Percentiles rank a stretch among this genome's conserved stretches.
phyloP scores from a whole-genome alignment of 179 eudicot genomes.

The Monotropa hypopitys region DNA sequence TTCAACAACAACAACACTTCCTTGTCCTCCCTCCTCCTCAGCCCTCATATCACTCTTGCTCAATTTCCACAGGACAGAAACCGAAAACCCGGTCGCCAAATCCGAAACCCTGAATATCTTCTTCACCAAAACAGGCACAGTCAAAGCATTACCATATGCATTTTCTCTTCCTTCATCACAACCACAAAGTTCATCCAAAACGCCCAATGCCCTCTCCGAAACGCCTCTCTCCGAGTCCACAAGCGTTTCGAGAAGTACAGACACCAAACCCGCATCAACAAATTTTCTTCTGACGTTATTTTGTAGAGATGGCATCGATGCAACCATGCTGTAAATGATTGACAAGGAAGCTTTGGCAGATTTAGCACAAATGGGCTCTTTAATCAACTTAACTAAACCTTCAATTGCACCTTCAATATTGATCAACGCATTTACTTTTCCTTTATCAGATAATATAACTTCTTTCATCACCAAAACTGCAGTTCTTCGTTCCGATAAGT shows the following conservation, averaged over 20 bases:
- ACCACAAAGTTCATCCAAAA: conserved; percentile 39
- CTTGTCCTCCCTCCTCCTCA: conserved; percentile 10
- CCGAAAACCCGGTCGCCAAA: conserved; percentile 56
- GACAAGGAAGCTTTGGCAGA: conserved; percentile 53
- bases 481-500: conserved; percentile 29
- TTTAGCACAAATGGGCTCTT: conserved; percentile 47
- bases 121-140: conserved; percentile 59
- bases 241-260: conserved; percentile 42
- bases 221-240: conserved; percentile 44
- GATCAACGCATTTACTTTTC: conserved; percentile 12
- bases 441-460: conserved; percentile 13
- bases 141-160: conserved; percentile 32
- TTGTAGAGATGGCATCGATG: neutral
- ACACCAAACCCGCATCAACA: conserved; percentile 33
- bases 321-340: conserved; percentile 38
- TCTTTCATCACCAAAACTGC: conserved; percentile 40
- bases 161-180: conserved; percentile 27
- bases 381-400: conserved; percentile 36
- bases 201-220: conserved; percentile 51
- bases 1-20: conserved; percentile 35
- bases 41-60: conserved; percentile 26
- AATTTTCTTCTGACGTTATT: conserved; percentile 8
- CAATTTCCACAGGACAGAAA: conserved; percentile 53
- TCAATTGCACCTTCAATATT: conserved; percentile 37
- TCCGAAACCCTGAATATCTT: conserved; percentile 61